These are phyloP conservation scores for Suillus hirtellus DNA, from an alignment of 768 basidiomycete species.

Conservation along the genomic window DNA sequence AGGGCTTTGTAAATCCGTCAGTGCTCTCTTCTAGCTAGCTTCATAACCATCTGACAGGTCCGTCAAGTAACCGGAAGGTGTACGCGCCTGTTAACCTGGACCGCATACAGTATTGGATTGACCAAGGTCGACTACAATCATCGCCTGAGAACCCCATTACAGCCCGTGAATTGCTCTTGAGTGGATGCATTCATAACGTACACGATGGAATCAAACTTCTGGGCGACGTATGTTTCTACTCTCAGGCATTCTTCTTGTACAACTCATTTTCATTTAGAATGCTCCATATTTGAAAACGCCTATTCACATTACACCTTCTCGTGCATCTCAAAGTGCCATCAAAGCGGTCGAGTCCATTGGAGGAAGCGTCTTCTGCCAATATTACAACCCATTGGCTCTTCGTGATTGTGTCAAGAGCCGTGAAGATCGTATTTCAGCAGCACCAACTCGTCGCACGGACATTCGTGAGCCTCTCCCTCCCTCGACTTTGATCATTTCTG, in stretches of 20 bases:
- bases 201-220: conserved; percentile 92
- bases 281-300: conserved; percentile 63
- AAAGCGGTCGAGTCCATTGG: conserved; percentile 78
- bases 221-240: conserved; percentile 60
- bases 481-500: not conserved
- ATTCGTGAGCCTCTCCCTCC: conserved; percentile 57
- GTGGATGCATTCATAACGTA: conserved; percentile 85
- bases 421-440: conserved; percentile 69
- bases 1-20: conserved; percentile 91
- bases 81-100: conserved; percentile 88
- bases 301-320: conserved; percentile 79
- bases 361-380: conserved; percentile 86
- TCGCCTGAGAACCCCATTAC: conserved; percentile 85
- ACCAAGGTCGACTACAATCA: conserved; percentile 76
- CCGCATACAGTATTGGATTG: conserved; percentile 88
- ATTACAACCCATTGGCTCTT: conserved; percentile 85
- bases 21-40: conserved; percentile 31
- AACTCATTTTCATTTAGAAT: conserved; percentile 46
- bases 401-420: conserved; percentile 75
- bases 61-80: conserved; percentile 63
- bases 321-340: conserved; percentile 87
- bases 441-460: conserved; percentile 83
- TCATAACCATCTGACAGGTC: conserved; percentile 3
- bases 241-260: conserved; percentile 3
- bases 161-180: conserved; percentile 78